Evolutionary conservation across 306 rosid genomes (phyloP).

Genomic region (Macrotyloma uniflorum): DNA sequence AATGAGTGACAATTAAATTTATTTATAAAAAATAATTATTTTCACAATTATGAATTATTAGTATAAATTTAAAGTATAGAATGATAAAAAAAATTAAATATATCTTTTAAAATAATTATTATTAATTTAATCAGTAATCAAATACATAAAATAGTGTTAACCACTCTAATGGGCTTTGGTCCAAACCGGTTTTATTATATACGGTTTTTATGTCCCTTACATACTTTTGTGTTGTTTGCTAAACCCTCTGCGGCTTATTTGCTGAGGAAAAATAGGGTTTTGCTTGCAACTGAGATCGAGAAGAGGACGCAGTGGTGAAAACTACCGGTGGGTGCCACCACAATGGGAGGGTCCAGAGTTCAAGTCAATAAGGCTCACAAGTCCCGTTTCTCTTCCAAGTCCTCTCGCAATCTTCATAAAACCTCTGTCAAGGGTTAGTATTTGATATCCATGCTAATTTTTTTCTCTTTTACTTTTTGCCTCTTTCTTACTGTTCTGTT

Average conservation of each 20-base stretch:
- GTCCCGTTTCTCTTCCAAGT: constrained; percentile 76
- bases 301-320: not conserved
- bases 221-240: not conserved
- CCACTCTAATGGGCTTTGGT: not conserved
- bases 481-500: not conserved
- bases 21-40: too few relatives aligned
- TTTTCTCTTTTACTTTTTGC: not conserved
- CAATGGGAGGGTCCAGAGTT: constrained; percentile 66
- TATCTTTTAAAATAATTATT: too few relatives aligned
- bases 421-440: constrained; percentile 57
- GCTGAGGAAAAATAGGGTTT: constrained; percentile 22
- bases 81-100: too few relatives aligned
- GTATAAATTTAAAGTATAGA: too few relatives aligned
- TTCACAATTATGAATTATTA: too few relatives aligned
- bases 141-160: not conserved
- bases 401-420: constrained; percentile 71
- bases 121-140: too few relatives aligned
- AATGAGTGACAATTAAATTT: too few relatives aligned
- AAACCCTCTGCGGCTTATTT: constrained; percentile 16
- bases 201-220: not conserved
- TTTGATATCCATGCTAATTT: not conserved
- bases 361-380: constrained; percentile 82
- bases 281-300: not conserved
- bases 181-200: not conserved
- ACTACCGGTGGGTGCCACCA: not conserved